phyloP scores from a whole-genome alignment of 2,329 filamentous ascomycete species.

The Aspergillaceae sp. region DNA sequence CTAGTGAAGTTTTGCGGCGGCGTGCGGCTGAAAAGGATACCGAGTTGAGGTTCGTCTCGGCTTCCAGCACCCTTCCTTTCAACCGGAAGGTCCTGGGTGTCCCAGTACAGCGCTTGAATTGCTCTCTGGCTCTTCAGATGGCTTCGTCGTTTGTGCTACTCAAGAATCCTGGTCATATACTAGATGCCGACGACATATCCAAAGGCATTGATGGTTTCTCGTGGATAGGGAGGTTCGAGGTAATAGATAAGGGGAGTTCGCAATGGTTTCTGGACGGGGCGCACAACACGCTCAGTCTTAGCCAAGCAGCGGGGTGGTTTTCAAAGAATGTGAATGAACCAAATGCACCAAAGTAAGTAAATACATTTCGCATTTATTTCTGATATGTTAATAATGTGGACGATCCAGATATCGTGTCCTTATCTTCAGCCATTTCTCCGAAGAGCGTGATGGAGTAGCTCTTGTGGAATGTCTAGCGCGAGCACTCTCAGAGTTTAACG shows the following conservation, averaged over 20 bases:
- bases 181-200: constrained; percentile 16
- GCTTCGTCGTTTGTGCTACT: constrained; percentile 15
- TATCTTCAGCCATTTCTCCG: constrained; percentile 26
- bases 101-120: constrained; percentile 25
- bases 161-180: constrained; percentile 9
- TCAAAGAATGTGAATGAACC: constrained; percentile 9
- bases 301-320: constrained; percentile 32
- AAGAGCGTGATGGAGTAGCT: constrained; percentile 17
- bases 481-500: constrained; percentile 10
- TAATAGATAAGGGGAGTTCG: constrained; percentile 12
- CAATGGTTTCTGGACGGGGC: constrained; percentile 38
- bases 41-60: constrained; percentile 36
- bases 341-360: constrained; percentile 4
- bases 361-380: not conserved
- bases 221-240: constrained; percentile 29
- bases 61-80: constrained; percentile 8
- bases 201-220: constrained; percentile 17
- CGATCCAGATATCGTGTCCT: constrained; percentile 13
- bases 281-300: constrained; percentile 36
- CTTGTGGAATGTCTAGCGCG: constrained; percentile 15
- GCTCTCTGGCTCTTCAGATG: constrained; percentile 22
- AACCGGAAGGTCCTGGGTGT: constrained; percentile 12
- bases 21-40: constrained; percentile 49
- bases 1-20: constrained; percentile 39
- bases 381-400: constrained; percentile 1